Base-by-base conservation (phyloP, 768 basidiomycete species). In the Leccinum pellstonianum region DNA sequence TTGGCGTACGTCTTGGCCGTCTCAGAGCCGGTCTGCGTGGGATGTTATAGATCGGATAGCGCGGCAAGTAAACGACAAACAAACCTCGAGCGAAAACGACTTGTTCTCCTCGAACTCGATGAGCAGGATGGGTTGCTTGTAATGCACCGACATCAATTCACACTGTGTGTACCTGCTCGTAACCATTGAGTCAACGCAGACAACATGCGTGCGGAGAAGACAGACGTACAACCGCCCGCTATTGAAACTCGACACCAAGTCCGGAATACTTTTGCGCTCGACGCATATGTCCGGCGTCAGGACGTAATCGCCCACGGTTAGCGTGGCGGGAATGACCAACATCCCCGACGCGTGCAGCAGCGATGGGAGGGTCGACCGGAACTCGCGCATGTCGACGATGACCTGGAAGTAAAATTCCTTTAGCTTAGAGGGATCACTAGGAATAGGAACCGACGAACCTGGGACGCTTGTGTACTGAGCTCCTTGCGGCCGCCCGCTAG, bases 81-180 rank as follows among this genome's bases (percentile, higher is more conserved):
- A 55, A 60, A 91, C 95, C 75, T 95, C 90, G 11, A 98, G 80
- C 0, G 91, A 90, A 73, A 98, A 97, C 0, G 93, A 87, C 66
- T 96, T 98, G 73, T 97, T 91, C 76, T 98, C 94, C 70, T 98
- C 96, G 62, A 98, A 98, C 70, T 99, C 95, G 66, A 98, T 97
- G 10, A 98, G 79, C 15, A 99, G 78, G 55, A 99, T 81, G 0
- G 96, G 95, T 19, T 90, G 86, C 75, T 94, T 97, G 77, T 99
- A 98, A 71, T 98, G 91, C 15, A 88, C 88, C 0, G 91, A 94
- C 96, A 99, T 98, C 21, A 93, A 72, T 74, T 98, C 96, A 76
- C 96, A 98, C 69, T 99, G 97, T 0, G 94, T 92, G 71, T 96
- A 97, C 60, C 96, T 98, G 64, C 2, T 21, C 47, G 49, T 6